A percentile compares a stretch with the other conserved stretches of the same genome.
Conservation (phyloP, 139 green algal genomes). For the Chlamydomonas schloesseri region DNA sequence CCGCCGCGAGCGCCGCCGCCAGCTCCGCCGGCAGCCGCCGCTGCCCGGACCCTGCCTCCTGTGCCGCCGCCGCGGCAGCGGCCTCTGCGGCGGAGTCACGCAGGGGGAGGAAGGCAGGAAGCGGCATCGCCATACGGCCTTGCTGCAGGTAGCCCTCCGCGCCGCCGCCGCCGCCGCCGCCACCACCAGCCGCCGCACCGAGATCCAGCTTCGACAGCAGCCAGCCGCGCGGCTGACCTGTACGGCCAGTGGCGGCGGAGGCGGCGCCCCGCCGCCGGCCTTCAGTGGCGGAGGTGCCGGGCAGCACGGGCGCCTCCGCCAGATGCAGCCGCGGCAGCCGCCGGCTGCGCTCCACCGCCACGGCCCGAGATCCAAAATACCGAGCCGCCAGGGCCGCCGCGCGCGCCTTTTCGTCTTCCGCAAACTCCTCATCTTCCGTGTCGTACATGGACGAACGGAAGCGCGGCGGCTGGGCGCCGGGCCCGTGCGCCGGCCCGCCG, state of each 20-base stretch:
- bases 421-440: neutral
- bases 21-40: constrained; percentile 12
- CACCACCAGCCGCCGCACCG: neutral
- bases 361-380: neutral
- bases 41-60: neutral
- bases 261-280: neutral
- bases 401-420: neutral
- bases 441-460: no score
- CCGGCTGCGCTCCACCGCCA: constrained; percentile 28
- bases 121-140: constrained; percentile 35
- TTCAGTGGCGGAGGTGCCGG: neutral
- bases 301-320: neutral
- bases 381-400: neutral
- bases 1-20: constrained; percentile 11
- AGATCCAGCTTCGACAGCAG: neutral
- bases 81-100: neutral
- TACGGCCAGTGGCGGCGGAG: neutral
- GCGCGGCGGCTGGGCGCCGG: no score
- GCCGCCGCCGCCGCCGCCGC: neutral
- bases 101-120: constrained; percentile 59
- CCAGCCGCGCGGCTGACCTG: constrained; percentile 10
- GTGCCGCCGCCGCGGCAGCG: neutral
- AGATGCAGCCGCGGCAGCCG: neutral
- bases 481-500: neutral
- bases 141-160: neutral